Evolutionary conservation across 805 yeast genomes (phyloP).

Genomic region (Ogataea naganishii): DNA sequence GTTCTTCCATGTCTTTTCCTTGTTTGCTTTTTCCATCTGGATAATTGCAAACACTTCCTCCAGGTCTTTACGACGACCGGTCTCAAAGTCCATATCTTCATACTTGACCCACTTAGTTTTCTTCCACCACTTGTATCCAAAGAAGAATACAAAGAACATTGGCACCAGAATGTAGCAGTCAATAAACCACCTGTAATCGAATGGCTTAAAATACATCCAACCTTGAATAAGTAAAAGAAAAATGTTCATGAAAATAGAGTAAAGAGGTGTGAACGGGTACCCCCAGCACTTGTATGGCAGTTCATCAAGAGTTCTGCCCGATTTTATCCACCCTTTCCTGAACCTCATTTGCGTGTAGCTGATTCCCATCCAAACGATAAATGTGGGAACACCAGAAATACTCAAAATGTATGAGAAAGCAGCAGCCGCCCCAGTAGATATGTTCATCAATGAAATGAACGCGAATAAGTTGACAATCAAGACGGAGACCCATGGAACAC

Average conservation of each 20-base stretch:
- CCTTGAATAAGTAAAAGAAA: conserved; percentile 38
- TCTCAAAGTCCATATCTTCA: conserved; percentile 32
- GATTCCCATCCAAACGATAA: conserved; percentile 51
- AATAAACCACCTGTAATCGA: conserved; percentile 34
- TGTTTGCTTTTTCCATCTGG: no score
- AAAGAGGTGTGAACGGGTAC: no score
- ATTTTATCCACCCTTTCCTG: conserved; percentile 15
- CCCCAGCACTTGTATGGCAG: background rate
- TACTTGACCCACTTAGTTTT: conserved; percentile 30
- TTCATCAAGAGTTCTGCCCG: background rate
- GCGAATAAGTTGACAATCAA: conserved; percentile 41
- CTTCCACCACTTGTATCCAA: conserved; percentile 30
- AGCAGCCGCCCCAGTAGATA: conserved; percentile 44
- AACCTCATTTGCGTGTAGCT: conserved; percentile 42
- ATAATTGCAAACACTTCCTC: no score
- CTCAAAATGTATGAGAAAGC: conserved; percentile 49
- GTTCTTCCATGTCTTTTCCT: no score
- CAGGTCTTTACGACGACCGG: conserved; percentile 33
- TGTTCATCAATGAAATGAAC: conserved; percentile 42
- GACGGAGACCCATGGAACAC: conserved; percentile 45
- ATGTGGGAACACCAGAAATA: conserved; percentile 49
- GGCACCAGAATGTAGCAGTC: no score
- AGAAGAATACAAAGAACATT: conserved; percentile 24
- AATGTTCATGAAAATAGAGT: conserved; percentile 4
- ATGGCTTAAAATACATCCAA: conserved; percentile 41